These are phyloP conservation scores for Neonectria magnoliae DNA, from an alignment of 2,329 filamentous ascomycete genomes.

Conservation along the genomic window DNA sequence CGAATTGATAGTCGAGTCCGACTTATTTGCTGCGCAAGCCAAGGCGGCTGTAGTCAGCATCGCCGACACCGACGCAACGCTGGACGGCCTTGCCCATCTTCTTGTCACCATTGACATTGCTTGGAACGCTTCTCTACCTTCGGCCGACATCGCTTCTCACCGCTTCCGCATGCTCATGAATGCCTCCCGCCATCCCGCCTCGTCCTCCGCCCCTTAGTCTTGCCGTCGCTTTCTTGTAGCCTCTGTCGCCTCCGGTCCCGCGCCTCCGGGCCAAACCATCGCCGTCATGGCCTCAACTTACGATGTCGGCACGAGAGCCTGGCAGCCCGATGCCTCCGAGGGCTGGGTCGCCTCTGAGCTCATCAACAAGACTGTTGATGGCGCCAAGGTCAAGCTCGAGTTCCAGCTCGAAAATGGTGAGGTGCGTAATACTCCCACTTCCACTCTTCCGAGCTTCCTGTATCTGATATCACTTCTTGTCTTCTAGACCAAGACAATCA, in stretches of 20 bases:
- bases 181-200: constrained; percentile 40
- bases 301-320: constrained; percentile 96
- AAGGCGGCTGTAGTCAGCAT: constrained; percentile 14
- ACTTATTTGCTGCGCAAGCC: constrained; percentile 14
- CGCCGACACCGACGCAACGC: constrained; percentile 1
- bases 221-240: constrained; percentile 37
- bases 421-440: constrained; percentile 60
- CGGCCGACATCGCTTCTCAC: constrained; percentile 34
- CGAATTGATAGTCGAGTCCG: constrained; percentile 12
- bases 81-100: constrained; percentile 9
- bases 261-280: constrained; percentile 38
- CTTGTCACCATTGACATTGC: constrained; percentile 19
- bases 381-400: constrained; percentile 85
- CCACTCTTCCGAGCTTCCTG: background rate
- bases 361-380: constrained; percentile 82
- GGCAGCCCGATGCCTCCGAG: constrained; percentile 96
- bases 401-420: constrained; percentile 94
- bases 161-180: constrained; percentile 42
- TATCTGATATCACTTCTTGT: background rate
- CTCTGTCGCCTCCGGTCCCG: constrained; percentile 36
- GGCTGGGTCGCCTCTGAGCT: constrained; percentile 98
- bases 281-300: constrained; percentile 88
- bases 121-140: constrained; percentile 13
- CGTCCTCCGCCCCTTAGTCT: constrained; percentile 34
- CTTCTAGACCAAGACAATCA: constrained; percentile 74